Evolutionary conservation across 495 filamentous ascomycete genomes (phyloP), one percentile per base, ranked within the genome.

Genomic region (Haplographium delicatum): DNA sequence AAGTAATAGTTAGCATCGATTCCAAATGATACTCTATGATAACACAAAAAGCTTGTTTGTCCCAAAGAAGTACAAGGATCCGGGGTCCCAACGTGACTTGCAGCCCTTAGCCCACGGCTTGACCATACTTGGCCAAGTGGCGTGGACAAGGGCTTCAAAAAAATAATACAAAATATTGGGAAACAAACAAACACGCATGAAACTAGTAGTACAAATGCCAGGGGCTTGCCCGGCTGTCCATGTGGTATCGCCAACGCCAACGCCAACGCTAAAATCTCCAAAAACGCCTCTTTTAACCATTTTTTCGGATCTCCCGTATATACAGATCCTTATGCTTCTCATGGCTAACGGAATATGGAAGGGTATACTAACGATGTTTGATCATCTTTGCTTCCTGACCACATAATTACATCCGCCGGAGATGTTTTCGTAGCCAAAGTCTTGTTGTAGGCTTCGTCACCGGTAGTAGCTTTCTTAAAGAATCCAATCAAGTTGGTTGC

Each of bases 341-440:
- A 51, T 46, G 30, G 37, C 37, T 26, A 27, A 43, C 28, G 47
- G 26, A 19, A 23, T 28, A 45, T 7, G 40, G 56, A 59, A 59
- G 65, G 66, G 63, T 66, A 68, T 66, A 83, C 85, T 68, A 73
- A 89, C 85, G 87, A 90, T 55, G 91, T 98, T 70, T 98, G 93
- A 47, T 84, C 81, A 66, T 98, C 93, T 66, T 96, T 96, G 70
- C 88, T 94, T 25, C 93, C 93, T 34, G 86, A 91, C 82, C 90
- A 94, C 88, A 96, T 96, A 64, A 98, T 79, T 23, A 98, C 93
- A 72, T 98, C 93, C 23, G 93, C 93, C 9, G 89, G 84, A 41
- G 86, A 91, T 10, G 93, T 97, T 72, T 96, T 96, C 16, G 91
- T 96, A 47, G 86, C 79, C 62, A 88, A 71, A 52, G 86, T 81